Base-by-base conservation (phyloP, 2,329 filamentous ascomycete genomes). In the Penicillium vulpinum region DNA sequence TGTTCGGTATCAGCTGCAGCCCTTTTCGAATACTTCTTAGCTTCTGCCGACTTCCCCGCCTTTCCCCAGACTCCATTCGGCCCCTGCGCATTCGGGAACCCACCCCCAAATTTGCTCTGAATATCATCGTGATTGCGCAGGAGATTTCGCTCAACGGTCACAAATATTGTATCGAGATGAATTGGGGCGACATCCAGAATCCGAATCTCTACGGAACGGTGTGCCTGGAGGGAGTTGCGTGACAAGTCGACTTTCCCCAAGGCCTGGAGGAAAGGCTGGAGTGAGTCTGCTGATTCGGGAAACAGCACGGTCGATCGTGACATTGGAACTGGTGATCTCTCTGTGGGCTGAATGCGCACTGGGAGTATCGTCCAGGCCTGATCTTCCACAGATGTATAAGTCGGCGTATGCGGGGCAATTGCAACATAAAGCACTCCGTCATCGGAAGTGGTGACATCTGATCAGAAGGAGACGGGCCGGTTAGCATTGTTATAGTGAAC, bases 311-410 rank as follows among this genome's bases (percentile, higher is more conserved):
- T 95, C 5, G 89, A 91, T 62, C 88, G 85, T 18, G 90, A 84
- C 41, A 92, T 81, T 10, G 84, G 82, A 41, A 86, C 86, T 62
- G 79, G 75, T 18, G 75, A 76, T 59, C 70, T 72, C 65, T 74
- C 76, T 60, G 66, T 68, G n/a, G 65, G 73, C 54, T 75, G 78
- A 52, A 81, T 79, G 22, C 81, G 81, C 57, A 96, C 85, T 1
- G 93, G 90, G 33, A 97, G 84, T 48, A 97, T 84, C 8, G 91
- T 91, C 94, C 94, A 99, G 45, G 84, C 82, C 18, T 86, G 84
- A 56, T 86, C 85, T 69, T 89, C 80, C 40, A 79, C 73, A 60
- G 77, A 70, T 51, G 61, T 68, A 44, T 72, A 69, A 40, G 74
- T 71, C 15, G 78, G 75, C 6, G 75, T 75, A 60, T 73, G 77